Base-by-base conservation (phyloP, 2,329 filamentous ascomycete species). In the Clarireedia sp. region DNA sequence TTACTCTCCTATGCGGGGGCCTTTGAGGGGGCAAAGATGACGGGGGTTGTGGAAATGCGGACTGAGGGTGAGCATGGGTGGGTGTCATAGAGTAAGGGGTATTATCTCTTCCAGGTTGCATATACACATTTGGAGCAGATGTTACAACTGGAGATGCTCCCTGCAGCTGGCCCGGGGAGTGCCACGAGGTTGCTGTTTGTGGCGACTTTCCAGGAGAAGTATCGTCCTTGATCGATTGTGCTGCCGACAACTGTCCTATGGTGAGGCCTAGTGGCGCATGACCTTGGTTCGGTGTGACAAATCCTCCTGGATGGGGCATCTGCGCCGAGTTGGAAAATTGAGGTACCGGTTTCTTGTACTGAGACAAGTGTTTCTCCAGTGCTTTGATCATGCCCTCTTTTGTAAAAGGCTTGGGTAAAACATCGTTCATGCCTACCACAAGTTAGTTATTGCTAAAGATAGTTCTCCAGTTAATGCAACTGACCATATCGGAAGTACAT, bases 401-500 rank as follows among this genome's bases (percentile, higher is more conserved):
- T 4, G 94, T 99, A 69, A 99, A 99, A 0, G 94, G 94, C 68
- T 99, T 99, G 0, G 94, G 92, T 58, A 99, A 75, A 17, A 99
- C 92, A 67, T 96, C 94, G 67, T 96, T 95, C 91, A 99, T 96
- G 44, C 92, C 91, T 96, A 63, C 6, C 21, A 26, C 4, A 23
- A 36, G 63, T 76, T 55, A 73, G 66, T 69, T 64, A 29, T 51
- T 55, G 16, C 29, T 45, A 14, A 48, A 38, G 17, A 14, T 45
- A 40, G 10, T 3, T 38, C 7, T 47, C 56, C 56, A 62, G n/a
- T 41, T 38, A 9, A 16, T 3, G 24, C 45, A 23, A 71, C 86
- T 76, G 79, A 94, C 91, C 94, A 73, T 95, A 91, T 66, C 92
- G 86, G 74, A 96, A 97, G 69, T 99, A 99, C 74, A 95, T 91